Evolutionary conservation across 2,329 filamentous ascomycete species (phyloP), one percentile per base, ranked within the genome.

Genomic region (Anisogramma anomala): DNA sequence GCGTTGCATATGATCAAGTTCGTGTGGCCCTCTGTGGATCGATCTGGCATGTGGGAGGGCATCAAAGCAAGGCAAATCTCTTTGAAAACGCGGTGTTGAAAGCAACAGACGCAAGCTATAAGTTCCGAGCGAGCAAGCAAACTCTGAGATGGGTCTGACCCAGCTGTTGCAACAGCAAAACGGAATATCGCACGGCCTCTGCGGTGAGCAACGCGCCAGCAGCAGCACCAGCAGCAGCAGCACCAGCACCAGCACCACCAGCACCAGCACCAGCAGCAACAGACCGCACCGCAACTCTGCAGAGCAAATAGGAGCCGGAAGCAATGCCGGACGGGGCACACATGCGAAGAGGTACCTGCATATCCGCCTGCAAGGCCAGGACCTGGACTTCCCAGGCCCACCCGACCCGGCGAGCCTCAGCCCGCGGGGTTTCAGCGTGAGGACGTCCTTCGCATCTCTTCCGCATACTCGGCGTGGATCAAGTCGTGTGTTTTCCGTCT

Each of bases 111-210:
- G 36, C 27, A 19, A 40, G 42, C 33, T 46, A 46, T 46, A 46
- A 46, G 41, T 35, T 32, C n/a, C 19, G 31, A 50, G 46, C 15
- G 48, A 50, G 15, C 46, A 51, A 18, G 47, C 53, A 33, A n/a
- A 48, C 52, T 1, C 55, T 64, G 9, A 50, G 48, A 26, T 52
- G 49, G 27, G 51, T 61, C 13, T 55, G 53, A 4, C 58, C 56
- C 4, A 41, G 64, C 40, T 55, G 55, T 15, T 65, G 63, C 48
- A 7, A 65, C 65, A 65, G 62, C n/a, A 48, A 27, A 65, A 66
- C 49, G 62, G 64, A 48, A 43, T 48, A 3, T 41, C 47, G 36
- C 30, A 36, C 48, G 39, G 26, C 50, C 20, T 14, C 5, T 14
- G 3, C 27, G n/a, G n/a, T n/a, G n/a, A n/a, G n/a, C n/a, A n/a